Base-by-base conservation (phyloP, 176 grass and related monocot species). In the Pharus latifolius region DNA sequence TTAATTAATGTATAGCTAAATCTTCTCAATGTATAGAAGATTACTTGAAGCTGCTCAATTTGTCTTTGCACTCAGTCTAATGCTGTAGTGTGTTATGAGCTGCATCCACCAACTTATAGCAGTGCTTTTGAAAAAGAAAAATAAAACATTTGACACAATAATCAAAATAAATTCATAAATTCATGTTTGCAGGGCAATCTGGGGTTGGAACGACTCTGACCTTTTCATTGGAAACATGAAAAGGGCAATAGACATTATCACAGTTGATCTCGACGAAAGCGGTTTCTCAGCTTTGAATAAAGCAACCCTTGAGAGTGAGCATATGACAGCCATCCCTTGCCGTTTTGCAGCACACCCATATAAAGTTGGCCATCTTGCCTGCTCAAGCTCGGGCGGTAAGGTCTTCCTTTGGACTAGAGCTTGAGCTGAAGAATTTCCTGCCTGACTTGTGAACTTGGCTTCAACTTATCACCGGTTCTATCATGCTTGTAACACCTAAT, bases 121-220 rank as follows among this genome's bases (percentile, higher is more conserved):
- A n/a, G n/a, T n/a, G n/a, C n/a, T n/a, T n/a, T n/a, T n/a, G n/a
- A n/a, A n/a, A n/a, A n/a, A n/a, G n/a, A n/a, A n/a, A n/a, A n/a
- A n/a, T n/a, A n/a, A n/a, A n/a, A n/a, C n/a, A n/a, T n/a, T n/a
- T n/a, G n/a, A n/a, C n/a, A n/a, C n/a, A n/a, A n/a, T n/a, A n/a
- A n/a, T n/a, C n/a, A 2, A 57, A 57, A 27, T 37, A 8, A 32
- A 61, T 5, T 38, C 27, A 35, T 45, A 27, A 28, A 14, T 53
- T n/a, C 3, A 9, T 15, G 56, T 10, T 78, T 69, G 41, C 83
- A 91, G 88, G 73, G 88, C 83, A 47, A 83, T 91, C 61, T 91
- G 88, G 88, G 73, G 88, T 58, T 87, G 88, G 88, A 85, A 84
- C 8, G 67, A 77, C 43, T 64, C 29, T 3, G 59, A 87, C 32